These are phyloP conservation scores for Starmerella kuoi DNA, from an alignment of 805 yeast species.

Conservation along the genomic window DNA sequence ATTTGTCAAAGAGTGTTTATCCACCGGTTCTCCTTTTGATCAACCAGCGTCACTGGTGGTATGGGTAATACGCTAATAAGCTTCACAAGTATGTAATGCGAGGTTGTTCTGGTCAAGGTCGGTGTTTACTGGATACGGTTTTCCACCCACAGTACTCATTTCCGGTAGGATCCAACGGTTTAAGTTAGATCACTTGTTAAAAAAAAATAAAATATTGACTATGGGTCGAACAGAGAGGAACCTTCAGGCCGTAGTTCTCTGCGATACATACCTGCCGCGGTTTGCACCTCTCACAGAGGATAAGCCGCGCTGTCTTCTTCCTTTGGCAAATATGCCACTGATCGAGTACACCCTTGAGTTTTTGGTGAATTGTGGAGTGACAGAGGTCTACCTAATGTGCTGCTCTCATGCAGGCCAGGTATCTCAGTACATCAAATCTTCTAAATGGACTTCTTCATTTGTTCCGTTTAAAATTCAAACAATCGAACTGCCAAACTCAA, in stretches of 20 bases:
- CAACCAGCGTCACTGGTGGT: too few species aligned
- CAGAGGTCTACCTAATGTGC: slow-evolving; percentile 82
- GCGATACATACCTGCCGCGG: slow-evolving; percentile 85
- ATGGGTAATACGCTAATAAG: too few species aligned
- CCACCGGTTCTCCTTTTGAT: too few species aligned
- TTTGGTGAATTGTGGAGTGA: slow-evolving; percentile 77
- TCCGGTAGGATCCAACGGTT: too few species aligned
- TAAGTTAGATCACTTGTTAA: too few species aligned
- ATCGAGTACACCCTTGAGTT: slow-evolving; percentile 92
- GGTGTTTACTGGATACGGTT: too few species aligned
- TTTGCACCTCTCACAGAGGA: slow-evolving; percentile 84
- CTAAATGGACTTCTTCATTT: slow-evolving; percentile 34
- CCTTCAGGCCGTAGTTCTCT: slow-evolving; percentile 85
- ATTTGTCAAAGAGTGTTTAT: too few species aligned
- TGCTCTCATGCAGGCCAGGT: slow-evolving; percentile 83
- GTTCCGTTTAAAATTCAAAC: slow-evolving; percentile 76
- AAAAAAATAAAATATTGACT: too few species aligned
- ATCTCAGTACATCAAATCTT: slow-evolving; percentile 57
- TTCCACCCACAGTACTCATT: too few species aligned
- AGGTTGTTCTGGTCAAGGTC: too few species aligned
- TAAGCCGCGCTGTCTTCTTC: slow-evolving; percentile 81
- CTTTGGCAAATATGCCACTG: slow-evolving; percentile 85
- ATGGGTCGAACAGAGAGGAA: slow-evolving; percentile 18
- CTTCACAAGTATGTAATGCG: too few species aligned
- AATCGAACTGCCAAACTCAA: slow-evolving; percentile 69